Percentiles rank a stretch among this genome's conserved stretches.
Conservation (phyloP, 495 filamentous ascomycete genomes). For the Hypoxylon perforatum region DNA sequence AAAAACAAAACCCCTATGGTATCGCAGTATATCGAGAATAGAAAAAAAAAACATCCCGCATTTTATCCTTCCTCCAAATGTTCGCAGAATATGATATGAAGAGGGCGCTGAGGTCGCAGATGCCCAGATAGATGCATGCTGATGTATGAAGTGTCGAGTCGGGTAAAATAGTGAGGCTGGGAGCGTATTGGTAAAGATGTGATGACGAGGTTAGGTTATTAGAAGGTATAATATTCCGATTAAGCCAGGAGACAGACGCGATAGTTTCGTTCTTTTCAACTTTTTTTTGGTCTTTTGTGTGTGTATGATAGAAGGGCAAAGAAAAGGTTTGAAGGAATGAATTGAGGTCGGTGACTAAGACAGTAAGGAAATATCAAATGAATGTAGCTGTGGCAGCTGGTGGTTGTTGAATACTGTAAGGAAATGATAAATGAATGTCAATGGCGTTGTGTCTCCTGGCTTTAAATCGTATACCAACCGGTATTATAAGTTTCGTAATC, state of each 20-base stretch:
- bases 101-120: constrained; percentile 7
- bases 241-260: constrained; percentile 29
- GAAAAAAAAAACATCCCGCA: constrained; percentile 31
- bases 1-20: constrained; percentile 38
- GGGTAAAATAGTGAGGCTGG: constrained; percentile 9
- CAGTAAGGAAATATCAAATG: constrained; percentile 43
- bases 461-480: constrained; percentile 17
- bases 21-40: constrained; percentile 43
- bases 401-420: constrained; percentile 12
- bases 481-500: constrained; percentile 11
- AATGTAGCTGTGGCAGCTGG: constrained; percentile 25
- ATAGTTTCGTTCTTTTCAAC: constrained; percentile 23
- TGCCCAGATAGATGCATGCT: background rate
- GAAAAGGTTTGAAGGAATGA: constrained; percentile 48
- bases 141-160: constrained; percentile 5
- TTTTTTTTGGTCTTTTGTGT: constrained; percentile 34
- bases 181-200: background rate
- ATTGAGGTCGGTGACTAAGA: constrained; percentile 43
- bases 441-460: constrained; percentile 36
- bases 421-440: constrained; percentile 30
- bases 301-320: constrained; percentile 20
- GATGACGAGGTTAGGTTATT: constrained; percentile 18
- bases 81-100: constrained; percentile 12
- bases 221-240: constrained; percentile 6
- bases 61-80: constrained; percentile 23